Conservation (phyloP, 1,284 basidiomycete genomes). For the Phlebopus sp. region DNA sequence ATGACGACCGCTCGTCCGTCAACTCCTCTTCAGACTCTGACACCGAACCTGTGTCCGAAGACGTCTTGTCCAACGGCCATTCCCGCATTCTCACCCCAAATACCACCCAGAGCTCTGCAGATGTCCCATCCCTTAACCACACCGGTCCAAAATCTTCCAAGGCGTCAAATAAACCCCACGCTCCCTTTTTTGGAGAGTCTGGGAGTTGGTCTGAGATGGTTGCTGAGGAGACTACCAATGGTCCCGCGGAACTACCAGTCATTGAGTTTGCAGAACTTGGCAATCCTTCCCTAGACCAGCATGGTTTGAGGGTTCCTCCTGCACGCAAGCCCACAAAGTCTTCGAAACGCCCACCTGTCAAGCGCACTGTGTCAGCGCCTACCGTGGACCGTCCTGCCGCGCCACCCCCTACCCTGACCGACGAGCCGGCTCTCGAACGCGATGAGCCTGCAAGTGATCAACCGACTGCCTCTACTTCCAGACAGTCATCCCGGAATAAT, state of each 20-base stretch:
- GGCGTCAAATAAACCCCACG: constrained; percentile 28
- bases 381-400: constrained; percentile 24
- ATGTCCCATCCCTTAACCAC: constrained; percentile 29
- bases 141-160: constrained; percentile 22
- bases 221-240: constrained; percentile 62
- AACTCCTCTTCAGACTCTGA: constrained; percentile 67
- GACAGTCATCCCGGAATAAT: constrained; percentile 20
- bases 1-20: constrained; percentile 50
- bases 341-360: constrained; percentile 29
- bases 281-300: constrained; percentile 34
- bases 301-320: constrained; percentile 24
- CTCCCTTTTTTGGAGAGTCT: constrained; percentile 52
- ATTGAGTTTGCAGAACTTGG: constrained; percentile 75
- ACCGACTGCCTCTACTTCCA: constrained; percentile 37
- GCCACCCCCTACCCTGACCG: constrained; percentile 20
- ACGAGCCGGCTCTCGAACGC: constrained; percentile 19
- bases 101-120: constrained; percentile 58
- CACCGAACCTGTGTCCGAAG: constrained; percentile 61
- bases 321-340: constrained; percentile 40
- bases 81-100: constrained; percentile 58
- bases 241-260: constrained; percentile 65
- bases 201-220: constrained; percentile 81
- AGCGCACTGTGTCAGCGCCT: constrained; percentile 30
- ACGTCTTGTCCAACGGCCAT: constrained; percentile 47
- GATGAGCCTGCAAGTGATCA: constrained; percentile 27